These are phyloP conservation scores for Rhizopogon roseolus DNA, from an alignment of 768 basidiomycete species.

Conservation along the genomic window DNA sequence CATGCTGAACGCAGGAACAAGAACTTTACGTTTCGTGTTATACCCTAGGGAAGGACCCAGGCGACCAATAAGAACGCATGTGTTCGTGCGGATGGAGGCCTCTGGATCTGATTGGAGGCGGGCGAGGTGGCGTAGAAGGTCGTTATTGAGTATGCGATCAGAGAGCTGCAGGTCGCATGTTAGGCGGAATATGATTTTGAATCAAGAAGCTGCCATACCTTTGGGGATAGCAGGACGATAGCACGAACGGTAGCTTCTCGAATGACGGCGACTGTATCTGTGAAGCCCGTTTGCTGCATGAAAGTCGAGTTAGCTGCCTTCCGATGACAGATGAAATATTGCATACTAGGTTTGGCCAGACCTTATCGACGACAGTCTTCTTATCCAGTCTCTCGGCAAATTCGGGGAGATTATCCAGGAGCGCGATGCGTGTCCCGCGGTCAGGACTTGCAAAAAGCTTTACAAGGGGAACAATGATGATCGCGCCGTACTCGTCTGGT, in stretches of 20 bases:
- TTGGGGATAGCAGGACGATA: conserved; percentile 77
- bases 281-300: conserved; percentile 86
- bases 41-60: conserved; percentile 81
- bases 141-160: conserved; percentile 93
- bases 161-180: conserved; percentile 50
- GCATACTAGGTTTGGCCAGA: conserved; percentile 89
- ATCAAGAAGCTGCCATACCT: conserved; percentile 42
- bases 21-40: conserved; percentile 92
- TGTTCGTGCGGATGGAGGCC: conserved; percentile 94
- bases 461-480: conserved; percentile 73
- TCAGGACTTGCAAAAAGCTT: conserved; percentile 88
- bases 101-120: conserved; percentile 91
- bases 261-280: conserved; percentile 90
- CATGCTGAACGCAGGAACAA: conserved; percentile 90
- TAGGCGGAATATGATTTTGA: neutral
- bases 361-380: conserved; percentile 76
- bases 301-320: neutral
- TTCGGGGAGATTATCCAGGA: conserved; percentile 80
- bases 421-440: conserved; percentile 89
- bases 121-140: conserved; percentile 87
- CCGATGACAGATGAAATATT: neutral
- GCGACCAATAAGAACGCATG: conserved; percentile 92
- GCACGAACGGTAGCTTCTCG: conserved; percentile 93
- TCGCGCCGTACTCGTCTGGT: conserved; percentile 61
- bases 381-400: conserved; percentile 87